Evolutionary conservation across 768 basidiomycete species (phyloP).

Genomic region (Boletus bicolor): DNA sequence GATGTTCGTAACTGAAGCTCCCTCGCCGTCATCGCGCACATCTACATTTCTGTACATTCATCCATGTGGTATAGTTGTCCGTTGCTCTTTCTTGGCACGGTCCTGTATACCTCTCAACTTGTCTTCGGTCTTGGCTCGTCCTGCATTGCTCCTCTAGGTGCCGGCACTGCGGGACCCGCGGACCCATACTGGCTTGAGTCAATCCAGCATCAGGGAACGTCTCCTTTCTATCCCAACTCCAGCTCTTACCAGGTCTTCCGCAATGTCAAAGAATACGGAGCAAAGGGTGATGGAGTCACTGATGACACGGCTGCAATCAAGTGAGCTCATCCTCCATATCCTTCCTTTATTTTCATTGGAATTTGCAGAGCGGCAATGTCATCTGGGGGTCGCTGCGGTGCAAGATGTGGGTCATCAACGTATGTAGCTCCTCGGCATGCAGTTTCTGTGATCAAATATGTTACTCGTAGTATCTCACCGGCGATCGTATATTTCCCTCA

Average conservation of each 20-base stretch:
- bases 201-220: constrained; percentile 63
- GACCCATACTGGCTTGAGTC: constrained; percentile 67
- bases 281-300: constrained; percentile 53
- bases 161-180: constrained; percentile 44
- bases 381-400: constrained; percentile 55
- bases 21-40: not conserved
- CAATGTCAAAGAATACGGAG: constrained; percentile 61
- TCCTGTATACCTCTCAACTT: not conserved
- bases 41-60: not conserved
- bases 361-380: constrained; percentile 54
- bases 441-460: not conserved
- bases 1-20: not conserved
- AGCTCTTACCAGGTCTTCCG: constrained; percentile 62
- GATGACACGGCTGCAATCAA: constrained; percentile 75
- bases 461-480: constrained; percentile 40
- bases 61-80: not conserved
- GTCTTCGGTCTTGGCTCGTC: constrained; percentile 33
- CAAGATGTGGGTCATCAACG: constrained; percentile 56
- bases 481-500: constrained; percentile 69
- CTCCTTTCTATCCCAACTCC: constrained; percentile 57
- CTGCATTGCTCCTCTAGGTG: constrained; percentile 25
- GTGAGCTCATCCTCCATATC: constrained; percentile 31
- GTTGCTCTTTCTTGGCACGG: constrained; percentile 1
- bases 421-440: constrained; percentile 4
- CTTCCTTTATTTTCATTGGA: not conserved